phyloP scores from a whole-genome alignment of 2,329 filamentous ascomycete genomes.

The Hypoxylon sp. region DNA sequence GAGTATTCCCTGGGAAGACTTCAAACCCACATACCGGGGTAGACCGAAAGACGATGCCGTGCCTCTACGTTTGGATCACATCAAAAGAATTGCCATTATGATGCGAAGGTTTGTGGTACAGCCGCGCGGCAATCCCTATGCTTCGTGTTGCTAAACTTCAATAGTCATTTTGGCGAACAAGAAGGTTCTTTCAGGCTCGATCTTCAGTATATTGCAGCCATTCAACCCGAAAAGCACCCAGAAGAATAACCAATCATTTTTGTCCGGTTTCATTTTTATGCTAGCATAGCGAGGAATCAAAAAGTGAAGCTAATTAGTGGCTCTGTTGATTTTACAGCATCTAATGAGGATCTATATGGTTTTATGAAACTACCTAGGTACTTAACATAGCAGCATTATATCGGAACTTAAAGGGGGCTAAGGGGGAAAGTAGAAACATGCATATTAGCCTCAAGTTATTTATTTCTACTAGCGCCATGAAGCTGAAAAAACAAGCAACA shows the following conservation, averaged over 20 bases:
- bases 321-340: constrained; percentile 9
- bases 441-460: not conserved
- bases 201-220: constrained; percentile 38
- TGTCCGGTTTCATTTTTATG: not conserved
- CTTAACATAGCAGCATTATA: not conserved
- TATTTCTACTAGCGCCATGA: not conserved
- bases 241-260: not conserved
- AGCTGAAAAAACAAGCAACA: not conserved
- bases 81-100: constrained; percentile 83
- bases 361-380: not conserved
- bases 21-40: constrained; percentile 82
- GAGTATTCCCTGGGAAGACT: constrained; percentile 71
- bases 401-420: not conserved
- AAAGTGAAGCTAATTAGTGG: constrained; percentile 1
- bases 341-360: not conserved
- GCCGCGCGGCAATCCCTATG: not conserved
- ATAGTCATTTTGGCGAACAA: constrained; percentile 82
- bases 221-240: constrained; percentile 8
- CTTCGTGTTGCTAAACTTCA: constrained; percentile 44
- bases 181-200: constrained; percentile 66
- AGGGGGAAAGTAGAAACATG: not conserved
- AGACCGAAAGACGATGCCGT: constrained; percentile 72
- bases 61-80: constrained; percentile 69
- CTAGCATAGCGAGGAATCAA: not conserved
- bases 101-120: constrained; percentile 77